Evolutionary conservation across 2,329 filamentous ascomycete species (phyloP).

Genomic region (Xylaria hypoxylon): DNA sequence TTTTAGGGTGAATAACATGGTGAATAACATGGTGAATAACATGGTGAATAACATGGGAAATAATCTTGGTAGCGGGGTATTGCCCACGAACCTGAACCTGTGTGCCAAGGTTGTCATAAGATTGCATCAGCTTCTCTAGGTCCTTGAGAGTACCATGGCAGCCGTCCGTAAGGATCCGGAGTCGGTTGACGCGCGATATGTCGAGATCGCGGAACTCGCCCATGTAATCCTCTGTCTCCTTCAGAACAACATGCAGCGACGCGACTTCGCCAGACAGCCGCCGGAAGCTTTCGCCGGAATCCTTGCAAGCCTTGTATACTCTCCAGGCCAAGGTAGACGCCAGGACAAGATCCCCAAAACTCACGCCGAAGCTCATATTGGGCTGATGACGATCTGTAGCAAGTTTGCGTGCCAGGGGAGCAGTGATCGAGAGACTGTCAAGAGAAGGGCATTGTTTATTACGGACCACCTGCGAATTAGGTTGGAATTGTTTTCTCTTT

Average conservation of each 20-base stretch:
- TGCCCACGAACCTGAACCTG: constrained; percentile 37
- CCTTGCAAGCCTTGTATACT: constrained; percentile 48
- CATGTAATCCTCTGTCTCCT: constrained; percentile 45
- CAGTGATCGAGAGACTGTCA: neutral
- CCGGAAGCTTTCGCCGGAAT: constrained; percentile 47
- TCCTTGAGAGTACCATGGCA: constrained; percentile 43
- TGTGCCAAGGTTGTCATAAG: constrained; percentile 46
- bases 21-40: neutral
- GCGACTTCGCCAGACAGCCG: constrained; percentile 45
- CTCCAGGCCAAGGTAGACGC: constrained; percentile 43
- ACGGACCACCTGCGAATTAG: neutral
- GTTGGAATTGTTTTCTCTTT: too few species aligned
- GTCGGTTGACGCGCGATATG: constrained; percentile 37
- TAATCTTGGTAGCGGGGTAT: neutral
- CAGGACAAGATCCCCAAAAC: constrained; percentile 41
- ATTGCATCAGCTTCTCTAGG: constrained; percentile 42
- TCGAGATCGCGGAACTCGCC: constrained; percentile 41
- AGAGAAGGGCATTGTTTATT: too few species aligned
- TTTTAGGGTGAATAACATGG: neutral
- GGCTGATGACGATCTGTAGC: neutral
- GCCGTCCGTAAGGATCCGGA: constrained; percentile 40
- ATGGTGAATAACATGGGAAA: too few species aligned
- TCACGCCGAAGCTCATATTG: constrained; percentile 40
- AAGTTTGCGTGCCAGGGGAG: too few species aligned
- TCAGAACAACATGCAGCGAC: constrained; percentile 45